These are phyloP conservation scores for Marchantia paleacea DNA, from an alignment of 225 moss, liverwort and hornwort genomes.

Conservation along the genomic window DNA sequence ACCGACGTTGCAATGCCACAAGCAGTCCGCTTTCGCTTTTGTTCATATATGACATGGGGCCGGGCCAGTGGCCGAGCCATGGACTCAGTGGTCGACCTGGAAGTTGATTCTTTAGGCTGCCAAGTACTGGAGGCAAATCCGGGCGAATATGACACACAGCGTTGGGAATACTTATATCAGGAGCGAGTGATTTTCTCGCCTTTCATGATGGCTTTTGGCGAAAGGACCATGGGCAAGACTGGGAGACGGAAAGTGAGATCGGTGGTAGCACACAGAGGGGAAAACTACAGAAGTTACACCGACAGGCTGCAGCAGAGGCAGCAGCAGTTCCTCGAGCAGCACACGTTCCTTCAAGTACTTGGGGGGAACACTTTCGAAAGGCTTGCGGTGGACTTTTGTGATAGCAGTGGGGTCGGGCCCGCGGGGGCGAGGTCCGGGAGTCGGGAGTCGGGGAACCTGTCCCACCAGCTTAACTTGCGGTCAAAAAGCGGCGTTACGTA, in stretches of 20 bases:
- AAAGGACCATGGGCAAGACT: too few relatives aligned
- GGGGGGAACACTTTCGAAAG: slow-evolving; percentile 5
- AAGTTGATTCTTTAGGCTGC: neutral
- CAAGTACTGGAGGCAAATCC: neutral
- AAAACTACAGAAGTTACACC: neutral
- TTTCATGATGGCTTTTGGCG: too few relatives aligned
- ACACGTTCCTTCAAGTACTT: neutral
- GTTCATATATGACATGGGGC: neutral
- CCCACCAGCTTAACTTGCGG: slow-evolving; percentile 8
- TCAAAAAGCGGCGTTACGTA: slow-evolving; percentile 10
- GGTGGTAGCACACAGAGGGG: neutral
- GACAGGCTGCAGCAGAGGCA: neutral
- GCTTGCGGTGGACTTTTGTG: slow-evolving; percentile 8
- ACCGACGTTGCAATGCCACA: neutral
- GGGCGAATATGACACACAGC: neutral
- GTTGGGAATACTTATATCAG: neutral
- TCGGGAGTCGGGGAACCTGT: neutral
- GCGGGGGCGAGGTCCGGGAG: too few relatives aligned
- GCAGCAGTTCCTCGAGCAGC: neutral
- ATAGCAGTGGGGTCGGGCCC: neutral
- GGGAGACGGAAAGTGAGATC: neutral
- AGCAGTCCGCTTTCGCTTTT: neutral
- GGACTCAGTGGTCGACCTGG: neutral
- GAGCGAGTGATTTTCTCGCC: neutral
- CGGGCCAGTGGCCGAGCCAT: neutral